Evolutionary conservation across 2,329 filamentous ascomycete species (phyloP), one percentile per base, ranked within the genome.

Genomic region (Pyricularia sp.): DNA sequence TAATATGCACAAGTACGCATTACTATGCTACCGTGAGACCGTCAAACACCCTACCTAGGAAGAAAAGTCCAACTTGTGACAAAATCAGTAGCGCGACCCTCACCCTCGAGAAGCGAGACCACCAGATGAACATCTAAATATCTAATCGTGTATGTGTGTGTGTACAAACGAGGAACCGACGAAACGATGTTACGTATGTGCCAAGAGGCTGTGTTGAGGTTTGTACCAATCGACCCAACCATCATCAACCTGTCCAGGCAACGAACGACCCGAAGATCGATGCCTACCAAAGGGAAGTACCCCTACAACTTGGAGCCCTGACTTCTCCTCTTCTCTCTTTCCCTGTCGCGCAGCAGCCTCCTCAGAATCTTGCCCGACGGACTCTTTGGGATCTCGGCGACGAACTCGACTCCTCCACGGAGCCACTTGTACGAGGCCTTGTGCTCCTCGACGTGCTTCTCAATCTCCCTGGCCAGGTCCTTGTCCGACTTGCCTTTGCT

Each of bases 311-410:
- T 93, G 12, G 86, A 79, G 0, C 87, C 87, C 67, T 82, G 78
- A 69, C 82, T 81, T 72, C 84, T 84, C 72, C 88, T 82, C 66
- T 79, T 80, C 72, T 88, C 86, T 78, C 81, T 89, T 76, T 94
- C 91, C 71, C 84, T 83, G 71, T 96, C 91, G 57, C 89, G 81
- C 69, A 96, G 75, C 63, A 90, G 70, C 26, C 88, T 78, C 62
- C 88, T 79, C 71, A 91, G 73, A 65, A 91, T 90, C 82, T 91
- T 91, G 10, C 89, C 88, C 70, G 84, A 88, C 0, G 87, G 82
- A 71, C 85, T 89, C 80, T 91, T 91, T 13, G 89, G 89, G 28
- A 92, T 84, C 62, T 78, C 79, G 60, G 87, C 84, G 16, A 88
- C 78, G 67, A 89, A 89, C 72, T 85, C 83, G 2, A 89, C 75